Evolutionary conservation across 2,329 filamentous ascomycete genomes (phyloP).

Genomic region (Arthrobotrys megalospora): DNA sequence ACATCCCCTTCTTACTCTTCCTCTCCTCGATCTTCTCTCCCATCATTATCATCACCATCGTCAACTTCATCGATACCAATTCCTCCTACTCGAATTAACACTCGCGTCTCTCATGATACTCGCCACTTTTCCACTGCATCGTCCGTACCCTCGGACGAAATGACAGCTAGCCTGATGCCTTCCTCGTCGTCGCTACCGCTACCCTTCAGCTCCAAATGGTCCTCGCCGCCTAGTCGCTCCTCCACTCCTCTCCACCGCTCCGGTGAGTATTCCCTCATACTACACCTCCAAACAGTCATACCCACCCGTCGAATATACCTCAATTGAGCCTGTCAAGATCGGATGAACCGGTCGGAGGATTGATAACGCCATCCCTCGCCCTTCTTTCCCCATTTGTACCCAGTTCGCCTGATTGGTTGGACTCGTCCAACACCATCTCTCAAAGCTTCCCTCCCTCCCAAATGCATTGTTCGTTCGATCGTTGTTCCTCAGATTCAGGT

Average conservation of each 20-base stretch:
- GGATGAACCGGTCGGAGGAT: slow-evolving; percentile 42
- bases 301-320: neutral
- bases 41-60: neutral
- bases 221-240: slow-evolving; percentile 45
- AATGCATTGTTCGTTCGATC: neutral
- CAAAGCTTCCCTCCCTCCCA: neutral
- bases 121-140: neutral
- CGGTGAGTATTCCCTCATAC: slow-evolving; percentile 36
- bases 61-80: slow-evolving; percentile 1
- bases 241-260: slow-evolving; percentile 38
- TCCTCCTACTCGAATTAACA: neutral
- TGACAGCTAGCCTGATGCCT: slow-evolving; percentile 7
- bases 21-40: slow-evolving; percentile 3
- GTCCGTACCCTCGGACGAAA: slow-evolving; percentile 20
- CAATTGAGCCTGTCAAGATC: slow-evolving; percentile 16
- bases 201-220: slow-evolving; percentile 38
- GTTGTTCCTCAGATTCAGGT: neutral
- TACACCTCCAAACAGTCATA: neutral
- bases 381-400: slow-evolving; percentile 30
- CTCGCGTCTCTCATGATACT: slow-evolving; percentile 28
- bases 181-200: slow-evolving; percentile 1
- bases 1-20: neutral
- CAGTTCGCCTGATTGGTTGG: slow-evolving; percentile 33
- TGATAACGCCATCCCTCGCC: slow-evolving; percentile 50
- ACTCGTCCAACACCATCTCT: slow-evolving; percentile 20